Evolutionary conservation across 345 rosid genomes (phyloP), one percentile per base, ranked within the genome.

Genomic region (Syzygium grande): DNA sequence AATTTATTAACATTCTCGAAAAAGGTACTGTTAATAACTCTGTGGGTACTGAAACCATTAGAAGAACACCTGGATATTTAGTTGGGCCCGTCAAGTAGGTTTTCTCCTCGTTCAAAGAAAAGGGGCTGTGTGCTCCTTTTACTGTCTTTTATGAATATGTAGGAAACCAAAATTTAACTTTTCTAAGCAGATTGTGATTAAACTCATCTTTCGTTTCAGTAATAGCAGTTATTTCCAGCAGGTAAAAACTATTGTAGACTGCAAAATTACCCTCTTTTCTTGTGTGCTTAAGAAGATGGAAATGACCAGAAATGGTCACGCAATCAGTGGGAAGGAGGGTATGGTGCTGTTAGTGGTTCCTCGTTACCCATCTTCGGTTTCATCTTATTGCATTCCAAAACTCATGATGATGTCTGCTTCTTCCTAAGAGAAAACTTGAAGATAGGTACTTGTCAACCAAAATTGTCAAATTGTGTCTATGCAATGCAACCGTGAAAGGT

Each of bases 11-110:
- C 25, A 73, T 17, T 73, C 25, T 73, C 7, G 3, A 9, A 73
- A 9, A 73, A 11, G 11, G 2, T 34, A 17, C 13, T 0, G 3
- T 68, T 16, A 34, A 19, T 68, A 68, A 19, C 19, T 3, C 22
- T 3, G 1, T 0, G 10, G 6, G 6, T 68, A 34, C 46, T 0
- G 2, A 73, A 19, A 68, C 0, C 4, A 68, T 34, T 34, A 34
- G 79, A 34, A 17, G 25, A 68, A 21, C 49, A 73, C 49, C 14
- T 73, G 2, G 80, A 4, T 17, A 73, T 19, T 30, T 17, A 9
- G 22, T 73, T 9, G 25, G 19, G 80, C 25, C 73, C 25, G 10
- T 73, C 80, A 34, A 34, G 14, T 17, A 73, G 49, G 80, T 11
- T 73, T 34, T 73, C 49, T 34, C 25, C 46, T 73, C 46, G 19